These are phyloP conservation scores for Plasmodium vivax DNA, from an alignment of 169 alveolate species.

Conservation along the genomic window DNA sequence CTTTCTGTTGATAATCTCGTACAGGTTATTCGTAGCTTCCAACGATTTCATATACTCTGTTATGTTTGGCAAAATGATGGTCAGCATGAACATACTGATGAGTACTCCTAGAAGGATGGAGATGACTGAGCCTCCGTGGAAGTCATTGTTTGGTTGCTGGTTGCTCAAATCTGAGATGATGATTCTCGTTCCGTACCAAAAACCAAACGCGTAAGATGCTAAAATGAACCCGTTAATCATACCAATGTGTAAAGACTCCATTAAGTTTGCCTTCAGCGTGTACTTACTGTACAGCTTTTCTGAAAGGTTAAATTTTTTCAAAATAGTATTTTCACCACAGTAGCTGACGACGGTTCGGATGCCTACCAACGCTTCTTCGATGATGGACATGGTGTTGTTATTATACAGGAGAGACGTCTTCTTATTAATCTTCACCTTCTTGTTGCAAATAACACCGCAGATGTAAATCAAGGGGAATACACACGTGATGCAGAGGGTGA, in stretches of 20 bases:
- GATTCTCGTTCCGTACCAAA: constrained; percentile 79
- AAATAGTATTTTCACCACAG: constrained; percentile 72
- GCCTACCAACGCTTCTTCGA: constrained; percentile 76
- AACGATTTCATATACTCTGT: constrained; percentile 60
- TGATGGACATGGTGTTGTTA: constrained; percentile 74
- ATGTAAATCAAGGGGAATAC: constrained; percentile 70
- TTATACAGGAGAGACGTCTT: constrained; percentile 52
- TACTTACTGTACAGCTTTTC: constrained; percentile 60
- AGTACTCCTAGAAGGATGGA: constrained; percentile 78
- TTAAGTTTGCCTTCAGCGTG: constrained; percentile 47
- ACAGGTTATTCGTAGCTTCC: constrained; percentile 45
- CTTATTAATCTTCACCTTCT: constrained; percentile 27
- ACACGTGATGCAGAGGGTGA: constrained; percentile 63
- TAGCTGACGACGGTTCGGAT: constrained; percentile 75
- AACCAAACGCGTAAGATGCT: constrained; percentile 75
- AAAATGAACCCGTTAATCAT: constrained; percentile 60
- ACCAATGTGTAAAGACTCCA: constrained; percentile 69
- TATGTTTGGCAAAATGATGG: constrained; percentile 68
- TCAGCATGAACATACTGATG: constrained; percentile 77
- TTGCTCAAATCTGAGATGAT: constrained; percentile 14
- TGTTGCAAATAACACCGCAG: constrained; percentile 44
- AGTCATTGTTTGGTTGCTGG: not conserved
- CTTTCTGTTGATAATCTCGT: constrained; percentile 55
- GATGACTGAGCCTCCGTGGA: constrained; percentile 71
- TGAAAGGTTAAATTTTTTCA: constrained; percentile 58